Base-by-base conservation (phyloP, 1,284 basidiomycete genomes). In the Ustilago esculenta region DNA sequence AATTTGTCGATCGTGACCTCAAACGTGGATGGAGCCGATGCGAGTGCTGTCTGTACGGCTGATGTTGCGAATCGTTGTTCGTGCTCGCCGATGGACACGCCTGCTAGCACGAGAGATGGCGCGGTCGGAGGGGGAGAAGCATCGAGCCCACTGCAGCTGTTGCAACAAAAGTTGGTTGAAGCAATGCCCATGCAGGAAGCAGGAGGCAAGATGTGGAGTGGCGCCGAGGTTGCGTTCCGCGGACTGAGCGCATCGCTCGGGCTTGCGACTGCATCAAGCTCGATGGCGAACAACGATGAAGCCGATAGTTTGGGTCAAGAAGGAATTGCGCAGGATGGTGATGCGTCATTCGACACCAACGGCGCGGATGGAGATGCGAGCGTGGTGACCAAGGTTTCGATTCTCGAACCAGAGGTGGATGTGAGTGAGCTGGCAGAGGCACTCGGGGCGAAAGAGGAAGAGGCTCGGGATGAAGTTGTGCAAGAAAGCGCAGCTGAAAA, bases 181-280 rank as follows among this genome's bases (percentile, higher is more conserved):
- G 57, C 45, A 10, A 47, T 51, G 6, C 54, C 66, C 7, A 59
- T 69, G 9, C 59, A 63, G 35, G 67, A 70, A 29, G 67, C 67
- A 15, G 59, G 66, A 17, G 58, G 51, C 29, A 70, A 70, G 53
- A 59, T 70, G 48, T 70, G 67, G 67, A 70, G 18, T 23, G 60
- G 67, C 21, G 67, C 67, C 7, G 67, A 70, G 32, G 29, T 47
- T 5, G 67, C 58, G 3, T 56, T 64, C 15, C 55, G 53, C 8
- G 67, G 67, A 11, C 35, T 70, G 29, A 43, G 67, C 5, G 55
- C 67, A 34, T 64, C 67, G 24, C 47, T 70, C 9, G 67, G 67
- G 4, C 24, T 70, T 0, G 55, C 44, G 2, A 58, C 14, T n/a
- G 44, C 49, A n/a, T 17, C 53, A 1, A 9, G 30, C 14, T 12